Evolutionary conservation across 2,329 filamentous ascomycete species (phyloP).

Genomic region (Penicillium brevicompactum): DNA sequence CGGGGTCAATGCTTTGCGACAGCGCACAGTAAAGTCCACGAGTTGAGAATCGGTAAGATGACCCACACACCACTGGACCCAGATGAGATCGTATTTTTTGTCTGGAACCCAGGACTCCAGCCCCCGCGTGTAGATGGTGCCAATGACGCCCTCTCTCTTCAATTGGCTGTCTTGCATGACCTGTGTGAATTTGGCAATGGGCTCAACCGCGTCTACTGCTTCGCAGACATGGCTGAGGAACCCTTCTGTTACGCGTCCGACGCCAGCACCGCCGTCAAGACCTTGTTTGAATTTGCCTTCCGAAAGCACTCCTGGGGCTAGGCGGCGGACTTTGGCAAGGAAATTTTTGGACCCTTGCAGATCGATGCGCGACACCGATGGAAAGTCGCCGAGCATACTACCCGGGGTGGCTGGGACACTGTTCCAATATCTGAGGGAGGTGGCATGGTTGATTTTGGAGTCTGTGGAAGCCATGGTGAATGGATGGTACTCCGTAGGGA

Average conservation of each 20-base stretch:
- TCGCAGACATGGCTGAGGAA: slow-evolving; percentile 72
- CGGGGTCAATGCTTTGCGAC: slow-evolving; percentile 53
- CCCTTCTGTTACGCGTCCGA: slow-evolving; percentile 79
- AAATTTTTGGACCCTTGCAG: slow-evolving; percentile 71
- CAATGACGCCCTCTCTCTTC: slow-evolving; percentile 52
- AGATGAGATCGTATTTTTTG: slow-evolving; percentile 74
- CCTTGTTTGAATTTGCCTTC: slow-evolving; percentile 35
- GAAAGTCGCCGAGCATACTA: slow-evolving; percentile 66
- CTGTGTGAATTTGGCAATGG: slow-evolving; percentile 76
- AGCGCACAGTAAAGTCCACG: slow-evolving; percentile 65
- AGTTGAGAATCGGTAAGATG: slow-evolving; percentile 77
- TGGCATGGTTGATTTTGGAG: slow-evolving; percentile 37
- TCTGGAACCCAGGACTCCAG: slow-evolving; percentile 69
- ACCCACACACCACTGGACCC: slow-evolving; percentile 88
- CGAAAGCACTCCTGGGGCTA: slow-evolving; percentile 20
- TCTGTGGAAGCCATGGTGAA: slow-evolving; percentile 4
- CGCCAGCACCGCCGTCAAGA: slow-evolving; percentile 68
- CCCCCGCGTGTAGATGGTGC: slow-evolving; percentile 70
- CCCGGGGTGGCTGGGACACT: slow-evolving; percentile 40
- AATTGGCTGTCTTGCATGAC: slow-evolving; percentile 50
- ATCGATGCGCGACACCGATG: slow-evolving; percentile 68
- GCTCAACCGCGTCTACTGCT: slow-evolving; percentile 81
- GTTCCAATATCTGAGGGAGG: slow-evolving; percentile 44
- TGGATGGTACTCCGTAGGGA: not conserved
- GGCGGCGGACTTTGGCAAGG: slow-evolving; percentile 63